Base-by-base conservation (phyloP, 2,329 filamentous ascomycete species). In the Venturia nashicola region DNA sequence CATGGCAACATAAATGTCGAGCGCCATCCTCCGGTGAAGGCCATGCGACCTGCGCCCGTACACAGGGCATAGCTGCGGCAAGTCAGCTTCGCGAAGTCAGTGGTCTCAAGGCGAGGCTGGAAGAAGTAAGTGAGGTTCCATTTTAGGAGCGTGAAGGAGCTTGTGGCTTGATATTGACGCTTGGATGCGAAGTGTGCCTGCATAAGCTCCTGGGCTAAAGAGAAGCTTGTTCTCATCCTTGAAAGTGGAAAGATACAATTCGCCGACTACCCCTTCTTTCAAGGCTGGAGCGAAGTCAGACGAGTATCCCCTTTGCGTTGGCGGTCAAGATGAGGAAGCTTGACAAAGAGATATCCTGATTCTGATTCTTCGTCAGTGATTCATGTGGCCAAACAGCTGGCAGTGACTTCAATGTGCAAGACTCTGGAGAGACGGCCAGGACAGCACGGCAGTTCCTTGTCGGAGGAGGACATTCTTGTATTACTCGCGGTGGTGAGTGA, bases 111-210 rank as follows among this genome's bases (percentile, higher is more conserved):
- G 36, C 59, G 59, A 60, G n/a, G 34, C 59, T 60, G 39, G 23
- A 60, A 60, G 42, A 9, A 60, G 59, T 57, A 60, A 60, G 36
- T 20, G 6, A 60, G 39, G 18, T 42, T 60, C 59, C 59, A 6
- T 6, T 44, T 60, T 27, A n/a, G 59, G 36, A 43, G 9, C 39
- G 59, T 14, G 59, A 60, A 60, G n/a, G 36, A 60, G 59, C 43
- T 42, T 42, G 59, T 42, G 59, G 59, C 36, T 42, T 43, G 20
- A 60, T 16, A 5, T n/a, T 44, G 59, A 44, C 59, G 59, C 59
- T 60, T 27, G 20, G 36, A 27, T 27, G 43, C 39, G 39, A 60
- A 11, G 59, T 60, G 32, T 60, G 32, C 59, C 59, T 60, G 59
- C 59, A 60, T 60, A 60, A 43, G 59, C 59, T 60, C 42, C n/a